A percentile compares a stretch with the other conserved stretches of the same genome.
Conservation (phyloP, 2,329 filamentous ascomycete genomes). For the Sporothrix mexicana region DNA sequence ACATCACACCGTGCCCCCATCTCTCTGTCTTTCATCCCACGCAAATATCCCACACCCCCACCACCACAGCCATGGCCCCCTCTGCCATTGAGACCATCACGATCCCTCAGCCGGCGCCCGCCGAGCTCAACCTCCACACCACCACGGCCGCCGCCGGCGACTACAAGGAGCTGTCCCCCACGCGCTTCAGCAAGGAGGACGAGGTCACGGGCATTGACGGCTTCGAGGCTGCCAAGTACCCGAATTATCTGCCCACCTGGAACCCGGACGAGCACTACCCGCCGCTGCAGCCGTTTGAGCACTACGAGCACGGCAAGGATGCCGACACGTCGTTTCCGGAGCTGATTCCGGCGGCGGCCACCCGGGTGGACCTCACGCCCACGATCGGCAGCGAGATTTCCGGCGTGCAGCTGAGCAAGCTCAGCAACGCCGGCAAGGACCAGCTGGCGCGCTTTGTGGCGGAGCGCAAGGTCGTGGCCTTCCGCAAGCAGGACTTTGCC, state of each 20-base stretch:
- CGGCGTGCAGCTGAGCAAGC: constrained; percentile 70
- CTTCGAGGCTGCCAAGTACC: constrained; percentile 51
- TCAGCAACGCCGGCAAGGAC: constrained; percentile 68
- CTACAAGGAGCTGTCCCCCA: constrained; percentile 40
- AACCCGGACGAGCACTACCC: constrained; percentile 63
- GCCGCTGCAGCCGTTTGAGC: constrained; percentile 68
- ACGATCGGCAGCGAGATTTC: constrained; percentile 70
- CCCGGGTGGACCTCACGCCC: constrained; percentile 66
- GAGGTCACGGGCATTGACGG: constrained; percentile 37
- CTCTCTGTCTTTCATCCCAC: not conserved
- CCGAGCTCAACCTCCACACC: constrained; percentile 44
- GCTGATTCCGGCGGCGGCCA: constrained; percentile 57
- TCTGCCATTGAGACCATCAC: constrained; percentile 38
- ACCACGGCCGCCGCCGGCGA: constrained; percentile 46
- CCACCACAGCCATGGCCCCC: constrained; percentile 34
- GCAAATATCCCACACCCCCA: not conserved
- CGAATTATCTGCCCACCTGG: constrained; percentile 70
- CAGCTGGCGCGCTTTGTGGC: constrained; percentile 72
- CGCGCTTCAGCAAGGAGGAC: constrained; percentile 34
- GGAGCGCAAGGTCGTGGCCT: constrained; percentile 72
- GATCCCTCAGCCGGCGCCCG: constrained; percentile 35
- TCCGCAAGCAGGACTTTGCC: constrained; percentile 71
- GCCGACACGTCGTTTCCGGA: constrained; percentile 68
- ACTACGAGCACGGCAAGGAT: constrained; percentile 72
- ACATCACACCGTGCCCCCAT: not conserved